Conservation (phyloP, 352 stramenopile genomes). For the Phytophthora sansomeana region DNA sequence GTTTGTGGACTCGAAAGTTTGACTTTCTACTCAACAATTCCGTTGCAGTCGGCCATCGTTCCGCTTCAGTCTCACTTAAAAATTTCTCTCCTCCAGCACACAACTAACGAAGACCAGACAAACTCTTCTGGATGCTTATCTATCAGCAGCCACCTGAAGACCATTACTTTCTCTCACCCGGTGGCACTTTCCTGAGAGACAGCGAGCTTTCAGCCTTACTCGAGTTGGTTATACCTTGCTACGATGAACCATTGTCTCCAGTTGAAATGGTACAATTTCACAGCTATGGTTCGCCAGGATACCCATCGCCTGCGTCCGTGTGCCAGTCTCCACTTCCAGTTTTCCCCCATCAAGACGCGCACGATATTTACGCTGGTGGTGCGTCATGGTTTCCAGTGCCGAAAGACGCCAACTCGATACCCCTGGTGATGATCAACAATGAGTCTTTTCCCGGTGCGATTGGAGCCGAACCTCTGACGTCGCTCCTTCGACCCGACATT, state of each 20-base stretch:
- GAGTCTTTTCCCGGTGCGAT: not conserved
- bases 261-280: constrained; percentile 6
- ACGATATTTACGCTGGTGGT: not conserved
- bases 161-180: not conserved
- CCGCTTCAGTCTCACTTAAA: constrained; percentile 31
- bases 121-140: constrained; percentile 27
- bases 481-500: not conserved
- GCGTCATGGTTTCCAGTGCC: not conserved
- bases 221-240: constrained; percentile 35
- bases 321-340: not conserved
- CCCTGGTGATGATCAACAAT: not conserved
- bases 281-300: constrained; percentile 5
- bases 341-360: not conserved
- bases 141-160: constrained; percentile 15
- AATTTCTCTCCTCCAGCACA: constrained; percentile 29
- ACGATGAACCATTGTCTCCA: not conserved
- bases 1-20: constrained; percentile 7
- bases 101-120: constrained; percentile 2
- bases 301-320: constrained; percentile 1
- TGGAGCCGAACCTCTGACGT: constrained; percentile 1
- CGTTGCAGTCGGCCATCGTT: constrained; percentile 1
- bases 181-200: constrained; percentile 2
- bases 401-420: not conserved
- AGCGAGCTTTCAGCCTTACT: constrained; percentile 29
- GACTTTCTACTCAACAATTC: not conserved